phyloP scores from a whole-genome alignment of 1,284 basidiomycete genomes.

The Gymnopus androsaceus region DNA sequence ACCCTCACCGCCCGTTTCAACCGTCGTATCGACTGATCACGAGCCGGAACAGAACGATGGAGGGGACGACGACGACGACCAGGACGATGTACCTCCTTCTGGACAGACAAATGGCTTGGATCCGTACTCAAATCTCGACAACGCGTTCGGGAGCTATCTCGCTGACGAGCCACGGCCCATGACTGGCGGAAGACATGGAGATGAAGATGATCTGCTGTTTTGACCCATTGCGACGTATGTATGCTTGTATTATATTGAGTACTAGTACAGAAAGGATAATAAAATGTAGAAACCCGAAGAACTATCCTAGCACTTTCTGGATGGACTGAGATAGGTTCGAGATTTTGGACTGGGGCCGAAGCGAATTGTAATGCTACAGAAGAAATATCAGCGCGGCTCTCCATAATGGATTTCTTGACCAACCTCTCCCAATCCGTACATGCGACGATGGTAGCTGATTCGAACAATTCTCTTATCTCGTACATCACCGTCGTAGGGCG shows the following conservation, averaged over 20 bases:
- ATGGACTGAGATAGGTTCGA: constrained; percentile 39
- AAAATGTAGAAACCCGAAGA: constrained; percentile 20
- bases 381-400: constrained; percentile 3
- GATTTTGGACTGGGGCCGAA: constrained; percentile 57
- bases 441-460: constrained; percentile 88
- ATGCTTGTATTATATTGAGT: constrained; percentile 4
- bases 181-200: constrained; percentile 36
- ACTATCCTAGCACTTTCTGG: constrained; percentile 37
- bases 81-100: constrained; percentile 28
- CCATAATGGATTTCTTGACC: constrained; percentile 29
- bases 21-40: constrained; percentile 20
- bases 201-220: constrained; percentile 57
- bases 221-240: constrained; percentile 28
- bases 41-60: too few relatives aligned
- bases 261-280: constrained; percentile 7
- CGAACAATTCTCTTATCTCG: constrained; percentile 55
- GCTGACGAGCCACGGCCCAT: constrained; percentile 67
- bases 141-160: constrained; percentile 69
- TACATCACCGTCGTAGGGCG: constrained; percentile 32
- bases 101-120: constrained; percentile 39
- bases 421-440: constrained; percentile 94
- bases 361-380: constrained; percentile 85
- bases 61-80: constrained; percentile 39
- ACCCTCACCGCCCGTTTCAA: constrained; percentile 27
- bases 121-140: constrained; percentile 75